Conservation (phyloP, 805 yeast genomes). For the Wickerhamomyces chambardii region DNA sequence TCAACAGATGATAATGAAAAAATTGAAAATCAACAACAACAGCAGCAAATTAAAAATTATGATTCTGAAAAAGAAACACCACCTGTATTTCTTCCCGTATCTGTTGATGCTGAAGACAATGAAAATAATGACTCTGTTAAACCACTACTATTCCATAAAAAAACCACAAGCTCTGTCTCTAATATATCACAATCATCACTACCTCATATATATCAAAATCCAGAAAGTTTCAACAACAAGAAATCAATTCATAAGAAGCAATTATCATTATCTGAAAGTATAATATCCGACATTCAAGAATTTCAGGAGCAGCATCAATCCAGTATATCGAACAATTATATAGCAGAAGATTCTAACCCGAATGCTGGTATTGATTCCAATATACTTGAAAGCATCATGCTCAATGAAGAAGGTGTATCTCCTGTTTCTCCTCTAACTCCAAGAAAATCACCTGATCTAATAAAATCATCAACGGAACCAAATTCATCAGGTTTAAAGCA, state of each 20-base stretch:
- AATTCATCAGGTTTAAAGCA: background rate
- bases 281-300: conserved; percentile 16
- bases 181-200: background rate
- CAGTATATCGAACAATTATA: background rate
- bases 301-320: conserved; percentile 9
- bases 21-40: no score
- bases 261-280: conserved; percentile 17
- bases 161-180: conserved; percentile 9
- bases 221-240: background rate
- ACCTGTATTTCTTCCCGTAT: no score
- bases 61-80: no score
- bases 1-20: no score
- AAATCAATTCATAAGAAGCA: conserved; percentile 10
- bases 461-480: no score
- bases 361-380: no score
- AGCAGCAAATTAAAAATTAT: no score
- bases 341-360: no score
- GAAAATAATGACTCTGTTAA: conserved; percentile 1
- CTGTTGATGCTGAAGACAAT: background rate
- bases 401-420: conserved; percentile 4
- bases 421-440: conserved; percentile 13
- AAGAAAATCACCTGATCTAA: no score
- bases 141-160: conserved; percentile 16
- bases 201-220: no score
- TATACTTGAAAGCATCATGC: no score